Conservation (phyloP, 2,329 filamentous ascomycete genomes). For the Basipetospora chlamydospora region DNA sequence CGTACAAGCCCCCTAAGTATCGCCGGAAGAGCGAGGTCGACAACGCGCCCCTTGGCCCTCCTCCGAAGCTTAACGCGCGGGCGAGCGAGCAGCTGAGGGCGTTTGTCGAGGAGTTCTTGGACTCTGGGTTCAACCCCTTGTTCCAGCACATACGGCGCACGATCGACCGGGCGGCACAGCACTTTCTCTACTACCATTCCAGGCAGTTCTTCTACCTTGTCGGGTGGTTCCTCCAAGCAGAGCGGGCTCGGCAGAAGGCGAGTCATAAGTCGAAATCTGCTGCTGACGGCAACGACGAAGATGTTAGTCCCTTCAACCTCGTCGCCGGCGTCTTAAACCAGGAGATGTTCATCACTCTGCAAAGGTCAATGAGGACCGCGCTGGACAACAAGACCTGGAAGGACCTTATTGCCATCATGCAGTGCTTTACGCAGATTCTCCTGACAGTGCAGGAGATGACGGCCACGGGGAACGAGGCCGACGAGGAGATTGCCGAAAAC, state of each 20-base stretch:
- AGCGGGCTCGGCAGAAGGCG: slow-evolving; percentile 54
- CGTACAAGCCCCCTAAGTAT: slow-evolving; percentile 67
- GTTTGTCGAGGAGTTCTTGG: slow-evolving; percentile 88
- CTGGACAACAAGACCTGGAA: slow-evolving; percentile 77
- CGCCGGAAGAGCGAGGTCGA: slow-evolving; percentile 46
- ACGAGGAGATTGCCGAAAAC: slow-evolving; percentile 95
- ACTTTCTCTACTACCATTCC: slow-evolving; percentile 61
- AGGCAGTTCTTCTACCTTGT: slow-evolving; percentile 87
- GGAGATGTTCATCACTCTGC: slow-evolving; percentile 83
- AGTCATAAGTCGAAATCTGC: slow-evolving; percentile 26
- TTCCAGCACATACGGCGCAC: slow-evolving; percentile 78
- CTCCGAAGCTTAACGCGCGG: slow-evolving; percentile 51
- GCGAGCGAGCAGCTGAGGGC: slow-evolving; percentile 63
- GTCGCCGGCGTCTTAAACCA: slow-evolving; percentile 85
- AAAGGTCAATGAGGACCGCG: slow-evolving; percentile 64
- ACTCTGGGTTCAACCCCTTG: slow-evolving; percentile 86
- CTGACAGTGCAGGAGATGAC: slow-evolving; percentile 89
- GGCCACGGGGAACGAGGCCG: slow-evolving; percentile 71
- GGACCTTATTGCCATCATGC: slow-evolving; percentile 75
- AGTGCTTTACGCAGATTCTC: slow-evolving; percentile 87
- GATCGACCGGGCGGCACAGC: slow-evolving; percentile 76
- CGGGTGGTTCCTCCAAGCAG: slow-evolving; percentile 83
- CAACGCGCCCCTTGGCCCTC: slow-evolving; percentile 62
- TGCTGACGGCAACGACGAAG: slow-evolving; percentile 17
- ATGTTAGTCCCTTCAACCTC: slow-evolving; percentile 65